Base-by-base conservation (phyloP, 2,329 filamentous ascomycete genomes). In the Tolypocladium capitatum region DNA sequence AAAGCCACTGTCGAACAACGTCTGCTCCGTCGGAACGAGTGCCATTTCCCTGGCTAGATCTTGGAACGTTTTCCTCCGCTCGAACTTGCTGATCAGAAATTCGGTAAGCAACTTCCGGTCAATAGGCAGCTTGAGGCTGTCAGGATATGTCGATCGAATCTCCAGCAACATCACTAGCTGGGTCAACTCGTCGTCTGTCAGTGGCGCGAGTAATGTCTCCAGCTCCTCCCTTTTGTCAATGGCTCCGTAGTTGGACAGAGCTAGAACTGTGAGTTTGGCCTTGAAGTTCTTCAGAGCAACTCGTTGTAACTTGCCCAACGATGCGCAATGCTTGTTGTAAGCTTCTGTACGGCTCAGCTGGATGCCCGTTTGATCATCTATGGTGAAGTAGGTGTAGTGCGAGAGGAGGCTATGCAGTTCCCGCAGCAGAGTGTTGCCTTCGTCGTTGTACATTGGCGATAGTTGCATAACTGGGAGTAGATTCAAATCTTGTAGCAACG, bases 171-270 rank as follows among this genome's bases (percentile, higher is more conserved):
- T 66, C 54, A 84, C 84, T 5, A 98, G 71, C 46, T 80, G 68
- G 30, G 75, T 63, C 27, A 97, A 64, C 63, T 97, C 91, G 0
- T 75, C 74, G 55, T 94, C 87, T 3, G 78, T 76, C 46, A 98
- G 69, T 11, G 76, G 70, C 48, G 81, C 78, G 6, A 98, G 69
- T 53, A 96, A 83, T 24, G 78, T 75, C 59, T 84, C 78, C 16
- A 98, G 73, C 55, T 97, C 92, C 6, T 77, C 72, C 40, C 87
- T 76, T 59, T 86, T 83, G 53, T 90, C 84, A 52, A 98, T 84
- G 4, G 88, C 84, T 2, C 84, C 89, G 61, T 94, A 94, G 61
- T 98, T 97, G 18, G 92, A 92, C 35, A 98, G 69, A 1, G 91
- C 87, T 50, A 98, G 69, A 35, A 98, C 84, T n/a, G 84, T 89